Evolutionary conservation across 1,284 basidiomycete species (phyloP).

Genomic region (Puccinia hordei): DNA sequence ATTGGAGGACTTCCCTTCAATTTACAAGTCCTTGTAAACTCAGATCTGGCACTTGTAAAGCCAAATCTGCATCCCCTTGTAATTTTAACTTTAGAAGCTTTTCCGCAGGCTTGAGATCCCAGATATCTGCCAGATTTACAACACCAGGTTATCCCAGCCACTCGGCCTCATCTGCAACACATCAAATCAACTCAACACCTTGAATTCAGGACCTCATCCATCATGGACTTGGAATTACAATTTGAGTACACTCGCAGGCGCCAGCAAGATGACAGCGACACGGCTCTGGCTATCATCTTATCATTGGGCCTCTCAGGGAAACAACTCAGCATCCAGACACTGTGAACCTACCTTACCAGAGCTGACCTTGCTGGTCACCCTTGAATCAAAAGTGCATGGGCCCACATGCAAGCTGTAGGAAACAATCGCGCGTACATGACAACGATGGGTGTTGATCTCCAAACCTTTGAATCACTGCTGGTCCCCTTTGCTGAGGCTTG

Average conservation of each 20-base stretch:
- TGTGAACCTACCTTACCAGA: constrained; percentile 10
- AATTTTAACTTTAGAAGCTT: too few relatives aligned
- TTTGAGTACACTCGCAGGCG: not conserved
- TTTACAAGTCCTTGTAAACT: too few relatives aligned
- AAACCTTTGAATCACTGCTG: not conserved
- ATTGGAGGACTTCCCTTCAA: too few relatives aligned
- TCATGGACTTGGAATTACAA: too few relatives aligned
- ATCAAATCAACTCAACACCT: too few relatives aligned
- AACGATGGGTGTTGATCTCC: not conserved
- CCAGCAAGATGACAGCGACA: not conserved
- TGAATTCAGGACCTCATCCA: too few relatives aligned
- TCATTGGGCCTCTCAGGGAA: not conserved
- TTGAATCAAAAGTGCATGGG: not conserved
- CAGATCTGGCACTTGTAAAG: too few relatives aligned
- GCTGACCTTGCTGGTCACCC: not conserved
- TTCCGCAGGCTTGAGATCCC: too few relatives aligned
- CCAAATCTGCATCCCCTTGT: too few relatives aligned
- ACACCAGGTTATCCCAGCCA: too few relatives aligned
- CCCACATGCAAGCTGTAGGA: not conserved
- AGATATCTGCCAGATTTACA: too few relatives aligned
- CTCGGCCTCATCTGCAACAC: too few relatives aligned
- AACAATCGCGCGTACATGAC: not conserved
- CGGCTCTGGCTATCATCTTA: not conserved
- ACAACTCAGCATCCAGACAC: not conserved
- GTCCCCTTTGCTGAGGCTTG: constrained; percentile 55